Percentiles rank a stretch among this genome's conserved stretches.
Conservation (phyloP, 1,284 basidiomycete genomes). For the Naganishia cerealis region DNA sequence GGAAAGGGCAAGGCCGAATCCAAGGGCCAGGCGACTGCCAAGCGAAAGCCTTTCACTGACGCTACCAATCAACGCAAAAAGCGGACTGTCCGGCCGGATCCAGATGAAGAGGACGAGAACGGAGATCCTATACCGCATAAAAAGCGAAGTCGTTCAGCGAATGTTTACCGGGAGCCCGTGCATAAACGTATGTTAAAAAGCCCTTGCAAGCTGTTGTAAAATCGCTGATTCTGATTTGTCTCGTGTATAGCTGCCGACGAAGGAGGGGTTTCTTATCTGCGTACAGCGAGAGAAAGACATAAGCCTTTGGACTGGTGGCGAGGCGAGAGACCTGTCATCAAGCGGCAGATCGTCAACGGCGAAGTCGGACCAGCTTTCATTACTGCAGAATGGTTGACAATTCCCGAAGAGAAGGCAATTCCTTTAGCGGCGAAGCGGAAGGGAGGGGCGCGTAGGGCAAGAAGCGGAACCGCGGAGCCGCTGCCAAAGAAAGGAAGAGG, state of each 20-base stretch:
- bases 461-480: slow-evolving; percentile 50
- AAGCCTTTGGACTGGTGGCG: slow-evolving; percentile 88
- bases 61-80: slow-evolving; percentile 25
- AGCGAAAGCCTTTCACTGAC: slow-evolving; percentile 23
- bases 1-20: slow-evolving; percentile 29
- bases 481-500: slow-evolving; percentile 42
- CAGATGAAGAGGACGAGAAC: slow-evolving; percentile 23
- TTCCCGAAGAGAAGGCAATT: slow-evolving; percentile 66
- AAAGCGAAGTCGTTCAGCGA: slow-evolving; percentile 17
- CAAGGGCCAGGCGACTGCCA: slow-evolving; percentile 11
- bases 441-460: slow-evolving; percentile 46
- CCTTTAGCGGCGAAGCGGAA: slow-evolving; percentile 59
- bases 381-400: slow-evolving; percentile 74
- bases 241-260: slow-evolving; percentile 27
- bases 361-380: slow-evolving; percentile 61
- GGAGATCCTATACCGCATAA: neutral
- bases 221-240: neutral
- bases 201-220: neutral
- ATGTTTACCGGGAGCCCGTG: slow-evolving; percentile 18
- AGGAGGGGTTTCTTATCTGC: slow-evolving; percentile 30
- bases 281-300: slow-evolving; percentile 31
- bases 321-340: slow-evolving; percentile 83
- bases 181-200: slow-evolving; percentile 20
- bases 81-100: slow-evolving; percentile 2
- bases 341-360: slow-evolving; percentile 58